These are phyloP conservation scores for Magnusiomyces magnusii DNA, from an alignment of 1,139 yeast species.

Conservation along the genomic window DNA sequence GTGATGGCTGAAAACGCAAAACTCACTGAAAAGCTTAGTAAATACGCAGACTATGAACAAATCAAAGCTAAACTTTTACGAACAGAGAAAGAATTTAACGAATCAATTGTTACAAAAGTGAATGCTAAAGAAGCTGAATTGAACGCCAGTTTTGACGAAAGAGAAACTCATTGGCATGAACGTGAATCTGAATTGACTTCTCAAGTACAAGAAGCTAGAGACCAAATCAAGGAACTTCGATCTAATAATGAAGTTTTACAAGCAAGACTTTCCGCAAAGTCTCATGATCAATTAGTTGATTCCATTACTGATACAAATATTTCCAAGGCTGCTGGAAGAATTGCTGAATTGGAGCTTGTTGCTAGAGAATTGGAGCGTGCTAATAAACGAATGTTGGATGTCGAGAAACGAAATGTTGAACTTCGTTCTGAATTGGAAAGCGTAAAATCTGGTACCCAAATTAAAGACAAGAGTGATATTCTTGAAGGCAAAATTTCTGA, in stretches of 20 bases:
- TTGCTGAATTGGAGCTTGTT: slow-evolving; percentile 55
- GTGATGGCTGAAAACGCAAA: slow-evolving; percentile 47
- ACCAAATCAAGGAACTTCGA: slow-evolving; percentile 31
- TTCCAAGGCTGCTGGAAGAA: slow-evolving; percentile 25
- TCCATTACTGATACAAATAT: slow-evolving; percentile 18
- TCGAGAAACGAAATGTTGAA: slow-evolving; percentile 72
- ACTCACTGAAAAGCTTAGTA: slow-evolving; percentile 54
- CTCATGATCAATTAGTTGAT: slow-evolving; percentile 20
- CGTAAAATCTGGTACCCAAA: slow-evolving; percentile 41
- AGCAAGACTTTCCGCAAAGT: slow-evolving; percentile 27
- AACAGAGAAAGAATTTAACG: slow-evolving; percentile 39
- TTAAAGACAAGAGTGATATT: slow-evolving; percentile 42
- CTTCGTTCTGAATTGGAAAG: slow-evolving; percentile 57
- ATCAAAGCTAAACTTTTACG: slow-evolving; percentile 54
- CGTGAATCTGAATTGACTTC: slow-evolving; percentile 43
- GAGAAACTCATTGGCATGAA: slow-evolving; percentile 37
- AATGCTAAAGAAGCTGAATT: slow-evolving; percentile 35
- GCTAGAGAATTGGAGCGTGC: slow-evolving; percentile 69
- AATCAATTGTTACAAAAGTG: slow-evolving; percentile 28
- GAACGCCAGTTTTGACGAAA: slow-evolving; percentile 37
- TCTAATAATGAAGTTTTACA: slow-evolving; percentile 22
- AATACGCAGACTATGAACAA: slow-evolving; percentile 71
- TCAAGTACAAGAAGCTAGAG: slow-evolving; percentile 35
- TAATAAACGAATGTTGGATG: slow-evolving; percentile 57
- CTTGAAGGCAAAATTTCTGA: slow-evolving; percentile 24